Evolutionary conservation across 75 land plant genomes (phyloP), one percentile per base, ranked within the genome.

Genomic region (Picea sitchensis): DNA sequence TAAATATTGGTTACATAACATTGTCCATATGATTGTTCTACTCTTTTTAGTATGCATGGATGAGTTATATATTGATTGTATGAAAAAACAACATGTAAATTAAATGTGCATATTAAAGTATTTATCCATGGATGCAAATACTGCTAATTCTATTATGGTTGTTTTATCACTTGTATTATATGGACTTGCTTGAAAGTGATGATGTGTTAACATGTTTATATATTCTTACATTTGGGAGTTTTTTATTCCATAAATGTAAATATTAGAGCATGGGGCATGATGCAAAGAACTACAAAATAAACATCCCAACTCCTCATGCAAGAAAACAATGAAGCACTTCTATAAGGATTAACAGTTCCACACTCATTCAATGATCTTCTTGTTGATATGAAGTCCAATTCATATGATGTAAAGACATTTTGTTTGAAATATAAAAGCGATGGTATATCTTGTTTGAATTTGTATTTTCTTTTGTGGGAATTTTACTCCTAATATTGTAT

Each of bases 341-440:
- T 96, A 59, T 79, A 84, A 76, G 94, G 82, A 20, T 36, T 87
- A 32, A 81, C 67, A 67, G 77, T 93, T 14, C 95, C 99, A 41
- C 91, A 83, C 21, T 87, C 97, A 12, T 92, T 90, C 69, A 82
- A 74, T 73, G 92, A 90, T 65, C 87, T 96, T 73, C 81, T 96
- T 79, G 85, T 87, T 76, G 95, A 92, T 56, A 88, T 91, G 86
- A 87, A 86, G 81, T 78, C 64, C 23, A 85, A 87, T 62, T 83
- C 82, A n/a, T 91, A 90, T 84, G 92, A 90, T 82, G 83, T 88
- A n/a, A 92, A 81, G 77, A 90, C 95, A 58, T 90, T 92, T 79
- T 90, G 91, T 65, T 30, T 93, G 56, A 88, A 88, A 80, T 67
- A 80, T 94, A 71, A 94, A 86, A 76, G 93, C 90, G 61, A 96